Base-by-base conservation (phyloP, 768 basidiomycete species). In the Arthromyces matolae region DNA sequence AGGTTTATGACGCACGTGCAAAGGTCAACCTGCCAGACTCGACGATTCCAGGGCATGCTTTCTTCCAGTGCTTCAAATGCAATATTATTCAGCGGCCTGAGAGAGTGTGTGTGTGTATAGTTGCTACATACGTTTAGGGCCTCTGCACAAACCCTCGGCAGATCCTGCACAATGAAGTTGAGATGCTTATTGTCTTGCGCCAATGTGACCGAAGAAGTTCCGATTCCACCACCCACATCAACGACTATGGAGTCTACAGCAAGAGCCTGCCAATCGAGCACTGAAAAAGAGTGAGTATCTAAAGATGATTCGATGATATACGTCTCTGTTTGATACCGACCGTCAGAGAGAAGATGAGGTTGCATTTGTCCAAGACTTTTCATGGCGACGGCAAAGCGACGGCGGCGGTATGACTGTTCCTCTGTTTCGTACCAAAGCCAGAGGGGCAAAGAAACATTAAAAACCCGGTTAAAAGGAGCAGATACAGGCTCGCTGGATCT, bases 191-290 rank as follows among this genome's bases (percentile, higher is more conserved):
- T 41, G 0, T 50, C 43, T 49, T 54, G 49, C 18, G 57, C 56
- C 8, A 68, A 22, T n/a, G 53, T 20, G 14, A 62, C 25, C 3
- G 64, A 44, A 19, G 57, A 52, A 3, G 56, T 52, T 2, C 66
- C 66, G 12, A 64, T 47, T 3, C 64, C 63, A 8, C 64, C 65
- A 1, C 61, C 64, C 5, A 67, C 64, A 47, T 68, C 66, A 12
- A 68, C 62, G 20, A 68, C 52, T n/a, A 61, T 32, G 4, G 58
- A 47, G 7, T 48, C 55, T 29, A 45, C 19, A 1, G 59, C 49
- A 8, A 67, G 47, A 2, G 53, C 41, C 12, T 47, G 50, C 65
- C 64, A 65, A 23, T 62, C 55, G 24, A 57, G 56, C 1, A 50
- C 65, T 67, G 28, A 38, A 14, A 23, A 24, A 38, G 13, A 14